Conservation (phyloP, 257 asterid species). For the Solanum pinnatisectum region DNA sequence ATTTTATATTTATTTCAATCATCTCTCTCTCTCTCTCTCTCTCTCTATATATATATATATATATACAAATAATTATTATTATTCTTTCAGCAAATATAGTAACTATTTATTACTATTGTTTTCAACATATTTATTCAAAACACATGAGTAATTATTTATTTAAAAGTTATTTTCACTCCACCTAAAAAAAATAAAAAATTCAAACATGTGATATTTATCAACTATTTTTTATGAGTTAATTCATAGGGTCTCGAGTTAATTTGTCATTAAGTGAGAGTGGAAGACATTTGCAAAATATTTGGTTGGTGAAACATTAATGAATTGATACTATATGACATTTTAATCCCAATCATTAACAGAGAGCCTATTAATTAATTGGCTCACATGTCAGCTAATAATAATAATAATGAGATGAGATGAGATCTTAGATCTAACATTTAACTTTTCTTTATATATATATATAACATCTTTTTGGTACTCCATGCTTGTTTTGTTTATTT, state of each 20-base stretch:
- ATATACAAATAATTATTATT: background rate
- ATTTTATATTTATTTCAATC: background rate
- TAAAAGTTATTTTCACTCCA: background rate
- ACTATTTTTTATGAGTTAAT: background rate
- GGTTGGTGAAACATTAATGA: background rate
- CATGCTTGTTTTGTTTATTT: background rate
- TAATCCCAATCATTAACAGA: background rate
- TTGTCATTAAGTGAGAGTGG: background rate
- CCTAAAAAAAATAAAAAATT: background rate
- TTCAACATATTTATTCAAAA: background rate
- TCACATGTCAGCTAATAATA: background rate
- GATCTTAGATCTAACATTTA: background rate
- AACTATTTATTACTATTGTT: background rate
- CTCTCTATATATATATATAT: no score
- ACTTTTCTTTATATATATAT: background rate
- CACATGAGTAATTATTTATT: background rate
- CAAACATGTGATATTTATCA: background rate
- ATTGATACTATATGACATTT: background rate
- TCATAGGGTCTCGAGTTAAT: background rate
- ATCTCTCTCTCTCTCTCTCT: background rate
- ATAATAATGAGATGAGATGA: background rate
- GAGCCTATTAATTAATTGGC: background rate
- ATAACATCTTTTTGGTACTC: background rate
- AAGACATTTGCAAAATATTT: background rate
- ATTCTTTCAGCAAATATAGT: background rate